Evolutionary conservation across 2,329 filamentous ascomycete genomes (phyloP).

Genomic region (Aureobasidium musti): DNA sequence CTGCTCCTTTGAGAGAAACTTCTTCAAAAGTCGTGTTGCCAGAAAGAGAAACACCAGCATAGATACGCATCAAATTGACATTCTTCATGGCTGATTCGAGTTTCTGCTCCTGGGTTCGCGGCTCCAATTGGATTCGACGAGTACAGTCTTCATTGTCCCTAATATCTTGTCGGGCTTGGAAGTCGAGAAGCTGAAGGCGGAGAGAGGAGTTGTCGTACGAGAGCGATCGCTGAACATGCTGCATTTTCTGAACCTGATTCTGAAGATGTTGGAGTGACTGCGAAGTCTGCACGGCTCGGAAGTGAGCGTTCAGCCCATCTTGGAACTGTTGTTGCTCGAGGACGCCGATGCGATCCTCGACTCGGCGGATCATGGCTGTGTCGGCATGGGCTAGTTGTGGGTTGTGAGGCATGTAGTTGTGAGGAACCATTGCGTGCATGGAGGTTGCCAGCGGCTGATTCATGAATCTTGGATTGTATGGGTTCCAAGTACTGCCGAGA

Average conservation of each 20-base stretch:
- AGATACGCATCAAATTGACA: background rate
- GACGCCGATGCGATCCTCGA: background rate
- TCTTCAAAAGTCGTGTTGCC: background rate
- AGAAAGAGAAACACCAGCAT: background rate
- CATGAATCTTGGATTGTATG: background rate
- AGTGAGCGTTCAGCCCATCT: background rate
- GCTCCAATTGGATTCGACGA: background rate
- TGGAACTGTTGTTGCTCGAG: background rate
- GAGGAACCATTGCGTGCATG: background rate
- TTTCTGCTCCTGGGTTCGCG: background rate
- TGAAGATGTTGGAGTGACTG: background rate
- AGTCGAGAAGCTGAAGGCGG: background rate
- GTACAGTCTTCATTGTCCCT: background rate
- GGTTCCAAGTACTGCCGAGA: background rate
- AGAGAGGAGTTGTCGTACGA: background rate
- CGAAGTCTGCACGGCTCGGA: background rate
- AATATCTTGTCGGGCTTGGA: background rate
- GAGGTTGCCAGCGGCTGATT: background rate
- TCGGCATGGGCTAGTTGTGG: background rate
- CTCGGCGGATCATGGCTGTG: background rate
- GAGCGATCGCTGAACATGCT: background rate
- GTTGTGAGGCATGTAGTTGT: background rate
- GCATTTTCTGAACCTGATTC: background rate
- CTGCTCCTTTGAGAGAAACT: background rate
- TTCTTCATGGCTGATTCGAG: conserved; percentile 6